A percentile compares a stretch with the other conserved stretches of the same genome.
phyloP scores from a whole-genome alignment of 805 yeast genomes.

The Metschnikowia picachoensis region DNA sequence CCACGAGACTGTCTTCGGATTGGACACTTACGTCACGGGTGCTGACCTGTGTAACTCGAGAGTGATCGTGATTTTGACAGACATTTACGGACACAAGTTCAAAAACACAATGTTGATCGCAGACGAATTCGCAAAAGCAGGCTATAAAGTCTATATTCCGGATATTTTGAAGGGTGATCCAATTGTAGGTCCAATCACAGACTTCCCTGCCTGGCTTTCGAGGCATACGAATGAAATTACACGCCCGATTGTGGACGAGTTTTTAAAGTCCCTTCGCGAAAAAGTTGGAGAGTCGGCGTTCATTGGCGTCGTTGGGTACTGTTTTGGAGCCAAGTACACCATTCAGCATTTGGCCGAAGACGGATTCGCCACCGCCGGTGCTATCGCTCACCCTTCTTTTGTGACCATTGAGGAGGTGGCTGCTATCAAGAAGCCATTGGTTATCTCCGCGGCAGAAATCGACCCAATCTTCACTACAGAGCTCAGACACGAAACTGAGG shows the following conservation, averaged over 20 bases:
- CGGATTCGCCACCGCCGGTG: constrained; percentile 54
- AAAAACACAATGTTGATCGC: constrained; percentile 61
- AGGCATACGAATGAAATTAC: constrained; percentile 51
- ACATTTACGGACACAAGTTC: constrained; percentile 60
- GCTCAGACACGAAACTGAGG: constrained; percentile 59
- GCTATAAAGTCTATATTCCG: constrained; percentile 70
- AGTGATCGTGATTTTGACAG: constrained; percentile 63
- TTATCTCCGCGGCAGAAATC: constrained; percentile 70
- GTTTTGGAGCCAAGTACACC: constrained; percentile 78
- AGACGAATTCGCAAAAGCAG: constrained; percentile 57
- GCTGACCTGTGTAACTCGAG: constrained; percentile 31
- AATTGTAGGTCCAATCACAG: constrained; percentile 7
- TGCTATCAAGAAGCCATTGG: constrained; percentile 56
- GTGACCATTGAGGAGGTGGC: constrained; percentile 62
- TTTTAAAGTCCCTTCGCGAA: constrained; percentile 40
- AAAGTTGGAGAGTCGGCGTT: constrained; percentile 41
- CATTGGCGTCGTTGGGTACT: constrained; percentile 66
- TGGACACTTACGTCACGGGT: constrained; percentile 33
- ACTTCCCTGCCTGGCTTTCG: constrained; percentile 45
- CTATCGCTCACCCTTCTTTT: constrained; percentile 82
- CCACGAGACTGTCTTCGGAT: constrained; percentile 38
- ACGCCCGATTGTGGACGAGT: constrained; percentile 45
- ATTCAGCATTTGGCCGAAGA: constrained; percentile 46
- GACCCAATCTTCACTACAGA: constrained; percentile 65
- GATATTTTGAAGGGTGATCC: constrained; percentile 62